Conservation (phyloP, 2,329 filamentous ascomycete species). For the Didymella exigua region DNA sequence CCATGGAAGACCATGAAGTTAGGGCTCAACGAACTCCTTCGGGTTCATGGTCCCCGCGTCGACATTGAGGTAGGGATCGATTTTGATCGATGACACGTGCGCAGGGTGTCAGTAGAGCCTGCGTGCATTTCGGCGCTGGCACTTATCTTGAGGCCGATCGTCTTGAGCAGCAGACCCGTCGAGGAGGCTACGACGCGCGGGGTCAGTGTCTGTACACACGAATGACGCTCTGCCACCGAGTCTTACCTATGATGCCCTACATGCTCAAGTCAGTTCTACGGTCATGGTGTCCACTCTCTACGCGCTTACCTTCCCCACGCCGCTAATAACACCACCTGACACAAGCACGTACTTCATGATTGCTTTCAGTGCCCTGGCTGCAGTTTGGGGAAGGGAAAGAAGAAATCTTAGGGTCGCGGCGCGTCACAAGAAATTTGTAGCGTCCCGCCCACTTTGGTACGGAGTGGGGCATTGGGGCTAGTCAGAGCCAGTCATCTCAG, state of each 20-base stretch:
- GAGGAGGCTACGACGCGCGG: slow-evolving; percentile 64
- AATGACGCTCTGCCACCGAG: slow-evolving; percentile 5
- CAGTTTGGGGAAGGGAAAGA: slow-evolving; percentile 50
- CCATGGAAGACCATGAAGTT: neutral
- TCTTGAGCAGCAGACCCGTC: slow-evolving; percentile 78
- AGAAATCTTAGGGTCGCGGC: slow-evolving; percentile 40
- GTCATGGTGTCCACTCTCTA: slow-evolving; percentile 13
- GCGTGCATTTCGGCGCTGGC: slow-evolving; percentile 21
- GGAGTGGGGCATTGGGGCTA: slow-evolving; percentile 6
- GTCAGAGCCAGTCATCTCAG: slow-evolving; percentile 13
- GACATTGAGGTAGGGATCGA: slow-evolving; percentile 76
- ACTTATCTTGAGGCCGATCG: slow-evolving; percentile 76
- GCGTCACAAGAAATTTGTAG: slow-evolving; percentile 42
- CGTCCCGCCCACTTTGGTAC: slow-evolving; percentile 19
- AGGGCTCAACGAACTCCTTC: slow-evolving; percentile 57
- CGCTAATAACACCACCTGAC: slow-evolving; percentile 65
- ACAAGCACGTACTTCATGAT: slow-evolving; percentile 84
- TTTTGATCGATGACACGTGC: slow-evolving; percentile 70
- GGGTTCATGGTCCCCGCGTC: slow-evolving; percentile 76
- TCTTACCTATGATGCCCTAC: slow-evolving; percentile 69
- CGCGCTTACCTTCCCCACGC: slow-evolving; percentile 55
- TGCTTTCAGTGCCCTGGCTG: slow-evolving; percentile 49
- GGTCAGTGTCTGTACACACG: slow-evolving; percentile 16
- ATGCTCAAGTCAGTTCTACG: slow-evolving; percentile 30
- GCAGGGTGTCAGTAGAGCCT: slow-evolving; percentile 41